Evolutionary conservation across 495 filamentous ascomycete species (phyloP), one percentile per base, ranked within the genome.

Genomic region (Neurospora pannonica): DNA sequence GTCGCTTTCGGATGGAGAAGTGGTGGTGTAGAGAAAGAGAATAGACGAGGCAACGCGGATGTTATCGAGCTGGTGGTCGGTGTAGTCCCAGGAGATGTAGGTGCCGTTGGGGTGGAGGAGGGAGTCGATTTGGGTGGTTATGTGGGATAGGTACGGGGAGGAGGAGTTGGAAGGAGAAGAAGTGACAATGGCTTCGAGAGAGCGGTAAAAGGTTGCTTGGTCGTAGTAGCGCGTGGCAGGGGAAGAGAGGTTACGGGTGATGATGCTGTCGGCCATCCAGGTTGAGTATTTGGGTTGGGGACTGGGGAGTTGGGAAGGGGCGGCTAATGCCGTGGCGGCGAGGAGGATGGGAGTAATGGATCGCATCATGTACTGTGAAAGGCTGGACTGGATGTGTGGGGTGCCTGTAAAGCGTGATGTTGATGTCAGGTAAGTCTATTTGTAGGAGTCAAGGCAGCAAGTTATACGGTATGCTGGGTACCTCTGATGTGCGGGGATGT

Each of bases 31-130:
- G 72, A 87, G 78, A 73, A 84, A 85, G 10, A 88, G 76, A 54
- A 88, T 79, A 42, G 83, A 82, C 34, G 85, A 85, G 28, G 85
- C 86, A 24, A 87, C 77, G 71, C 85, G 81, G 60, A 87, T 82
- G 75, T 88, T 84, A 74, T 88, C 86, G 4, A 88, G 82, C 5
- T 84, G 84, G 76, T 86, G 87, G 76, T 83, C 83, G 8, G 74
- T 75, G 28, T 77, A 77, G 54, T 79, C 77, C 82, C 85, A 88
- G 11, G 73, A 78, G 5, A 76, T 73, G 70, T 86, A 77, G 2
- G 82, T 82, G 24, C 85, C 84, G 39, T 85, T 80, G 10, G 79
- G 62, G 19, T 76, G 43, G 19, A 87, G 75, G 39, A 86, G 75
- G 17, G 80, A 74, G 70, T 84, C 81, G 71, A 88, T 80, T 48